These are phyloP conservation scores for Combretum micranthum DNA, from an alignment of 345 rosid species.

Conservation along the genomic window DNA sequence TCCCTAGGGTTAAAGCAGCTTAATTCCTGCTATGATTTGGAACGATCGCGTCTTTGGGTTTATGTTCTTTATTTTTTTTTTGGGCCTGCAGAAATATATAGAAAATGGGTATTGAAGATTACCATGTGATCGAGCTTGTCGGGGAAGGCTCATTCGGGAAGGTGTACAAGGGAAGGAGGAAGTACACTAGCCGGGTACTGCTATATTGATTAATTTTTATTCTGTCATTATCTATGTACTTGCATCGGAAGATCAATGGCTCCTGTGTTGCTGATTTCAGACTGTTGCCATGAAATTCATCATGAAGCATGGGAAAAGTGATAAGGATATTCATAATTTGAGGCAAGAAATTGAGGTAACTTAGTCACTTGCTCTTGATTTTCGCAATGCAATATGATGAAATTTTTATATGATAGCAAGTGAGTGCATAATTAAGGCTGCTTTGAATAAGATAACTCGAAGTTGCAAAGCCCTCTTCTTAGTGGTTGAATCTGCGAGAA, in stretches of 20 bases:
- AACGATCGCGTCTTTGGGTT: too few species aligned
- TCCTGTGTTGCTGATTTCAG: slow-evolving; percentile 24
- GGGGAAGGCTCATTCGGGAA: slow-evolving; percentile 99
- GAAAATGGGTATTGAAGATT: slow-evolving; percentile 74
- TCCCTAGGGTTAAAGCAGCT: too few species aligned
- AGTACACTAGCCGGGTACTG: slow-evolving; percentile 74
- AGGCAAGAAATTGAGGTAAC: slow-evolving; percentile 94
- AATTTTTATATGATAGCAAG: too few species aligned
- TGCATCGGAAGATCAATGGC: not conserved
- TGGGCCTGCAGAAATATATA: not conserved
- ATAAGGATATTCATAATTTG: slow-evolving; percentile 79
- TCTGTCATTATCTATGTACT: not conserved
- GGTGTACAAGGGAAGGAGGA: slow-evolving; percentile 86
- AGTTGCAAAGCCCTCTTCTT: too few species aligned
- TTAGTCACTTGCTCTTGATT: not conserved
- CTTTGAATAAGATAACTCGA: too few species aligned
- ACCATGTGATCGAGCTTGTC: slow-evolving; percentile 90
- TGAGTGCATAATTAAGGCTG: too few species aligned
- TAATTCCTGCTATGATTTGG: too few species aligned
- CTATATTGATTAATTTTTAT: not conserved
- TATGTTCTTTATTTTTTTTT: too few species aligned
- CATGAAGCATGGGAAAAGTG: slow-evolving; percentile 90
- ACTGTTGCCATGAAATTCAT: slow-evolving; percentile 98
- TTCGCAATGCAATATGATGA: not conserved
- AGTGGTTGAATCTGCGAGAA: too few species aligned